Evolutionary conservation across 345 rosid genomes (phyloP), one percentile per base, ranked within the genome.

Genomic region (Balakata baccata): DNA sequence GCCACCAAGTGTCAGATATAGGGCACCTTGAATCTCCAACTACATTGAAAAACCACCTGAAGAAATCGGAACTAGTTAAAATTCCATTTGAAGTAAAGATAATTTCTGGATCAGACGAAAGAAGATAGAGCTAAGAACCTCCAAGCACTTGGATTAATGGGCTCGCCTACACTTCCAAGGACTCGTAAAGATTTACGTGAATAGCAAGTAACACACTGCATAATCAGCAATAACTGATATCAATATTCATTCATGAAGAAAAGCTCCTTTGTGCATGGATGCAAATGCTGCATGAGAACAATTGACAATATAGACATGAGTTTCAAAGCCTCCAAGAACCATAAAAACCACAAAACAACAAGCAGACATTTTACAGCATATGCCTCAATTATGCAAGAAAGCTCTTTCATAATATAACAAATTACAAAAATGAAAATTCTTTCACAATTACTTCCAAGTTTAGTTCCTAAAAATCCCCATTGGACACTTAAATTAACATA

Each of bases 81-180:
- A n/a, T 70, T 43, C 71, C 47, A 38, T 49, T 39, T 49, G 13
- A 29, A 22, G 22, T 17, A 62, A 18, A 46, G 6, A 52, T 45
- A 52, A 46, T 17, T 13, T 53, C 59, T 50, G 34, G 63, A 74
- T 76, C 11, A 78, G 59, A 71, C n/a, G 74, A 71, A 76, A 67
- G 54, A 64, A 62, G 72, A 16, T 67, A 56, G 51, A 68, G 81
- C 68, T 29, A 63, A 68, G 22, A 78, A 95, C 99, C 99, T 95
- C 98, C 99, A 95, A 66, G 99, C 97, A 74, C 97, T 95, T 54
- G 99, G 99, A 85, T 95, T 95, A 69, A 95, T 95, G 72, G 99
- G 99, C 86, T 95, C 98, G n/a, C 99, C 99, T 25, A 95, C 99
- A 79, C 97, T 95, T 82, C 99, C 99, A 79, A 95, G 94, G 73